Base-by-base conservation (phyloP, 306 rosid species). In the Rosa chinensis region DNA sequence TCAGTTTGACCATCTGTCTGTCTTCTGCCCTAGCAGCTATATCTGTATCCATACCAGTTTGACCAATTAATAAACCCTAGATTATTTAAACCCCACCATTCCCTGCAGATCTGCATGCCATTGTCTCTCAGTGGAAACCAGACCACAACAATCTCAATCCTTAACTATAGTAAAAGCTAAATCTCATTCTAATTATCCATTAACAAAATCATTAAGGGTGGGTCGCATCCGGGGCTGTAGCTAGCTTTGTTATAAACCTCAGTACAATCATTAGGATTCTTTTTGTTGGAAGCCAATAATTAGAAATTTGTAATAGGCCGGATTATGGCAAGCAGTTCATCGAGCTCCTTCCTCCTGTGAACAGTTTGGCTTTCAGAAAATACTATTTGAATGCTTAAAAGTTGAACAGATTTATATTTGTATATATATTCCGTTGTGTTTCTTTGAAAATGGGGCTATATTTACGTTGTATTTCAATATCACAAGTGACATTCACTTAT, bases 1-100 rank as follows among this genome's bases (percentile, higher is more conserved):
- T 32, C 63, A 70, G 75, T 86, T 88, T 91, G 93, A 89, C 89
- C 59, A 70, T 76, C 70, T 83, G 91, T 82, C 85, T 52, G 62
- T 59, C 73, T 83, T 42, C 70, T 66, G 74, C 47, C 20, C 59
- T 21, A 0, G 43, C 69, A 63, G 68, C 68, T 63, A 25, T 25
- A 61, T 61, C 1, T 23, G 8, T 13, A 21, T 32, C 9, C 69
- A 6, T 10, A 25, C 58, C 68, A n/a, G 55, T 87, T 81, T 83
- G 72, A 80, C 75, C 7, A 17, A 32, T 32, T 32, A 32, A 37
- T 66, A 35, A 74, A 16, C 59, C 53, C 45, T 47, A 23, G 8
- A 42, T 6, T 35, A 7, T 32, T 13, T 66, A 35, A 16, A 66
- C 47, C 70, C 50, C 50, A 39, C 49, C 47, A 53, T 25, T 39